These are phyloP conservation scores for Solanum pennellii DNA, from an alignment of 257 asterid species.

Conservation along the genomic window DNA sequence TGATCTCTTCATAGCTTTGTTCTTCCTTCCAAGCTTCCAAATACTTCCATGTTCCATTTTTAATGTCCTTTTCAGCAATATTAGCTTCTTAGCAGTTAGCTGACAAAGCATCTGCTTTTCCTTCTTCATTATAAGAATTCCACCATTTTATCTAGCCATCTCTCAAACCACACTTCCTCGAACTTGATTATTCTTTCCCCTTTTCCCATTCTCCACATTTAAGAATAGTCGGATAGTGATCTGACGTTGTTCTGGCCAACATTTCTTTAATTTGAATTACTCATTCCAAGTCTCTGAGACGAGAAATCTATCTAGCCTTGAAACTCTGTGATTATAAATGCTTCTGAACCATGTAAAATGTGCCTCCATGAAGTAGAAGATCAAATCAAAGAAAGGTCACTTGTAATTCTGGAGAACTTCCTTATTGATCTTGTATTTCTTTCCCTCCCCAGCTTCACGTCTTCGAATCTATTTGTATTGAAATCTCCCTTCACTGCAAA, in stretches of 20 bases:
- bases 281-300: background rate
- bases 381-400: background rate
- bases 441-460: background rate
- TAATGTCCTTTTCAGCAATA: slow-evolving; percentile 1
- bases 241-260: background rate
- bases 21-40: background rate
- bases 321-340: background rate
- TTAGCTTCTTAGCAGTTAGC: slow-evolving; percentile 33
- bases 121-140: background rate
- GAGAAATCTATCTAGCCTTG: background rate
- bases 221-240: background rate
- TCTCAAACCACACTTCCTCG: background rate
- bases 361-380: background rate
- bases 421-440: background rate
- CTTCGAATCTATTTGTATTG: background rate
- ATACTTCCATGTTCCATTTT: background rate
- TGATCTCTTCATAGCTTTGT: background rate
- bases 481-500: background rate
- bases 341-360: background rate
- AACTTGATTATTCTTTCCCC: background rate
- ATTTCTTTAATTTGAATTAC: background rate
- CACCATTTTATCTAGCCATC: background rate
- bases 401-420: background rate
- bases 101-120: background rate
- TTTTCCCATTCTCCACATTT: background rate